A percentile compares a stretch with the other conserved stretches of the same genome.
Evolutionary conservation across 2,329 filamentous ascomycete genomes (phyloP).

Genomic region (Trichothecium roseum): DNA sequence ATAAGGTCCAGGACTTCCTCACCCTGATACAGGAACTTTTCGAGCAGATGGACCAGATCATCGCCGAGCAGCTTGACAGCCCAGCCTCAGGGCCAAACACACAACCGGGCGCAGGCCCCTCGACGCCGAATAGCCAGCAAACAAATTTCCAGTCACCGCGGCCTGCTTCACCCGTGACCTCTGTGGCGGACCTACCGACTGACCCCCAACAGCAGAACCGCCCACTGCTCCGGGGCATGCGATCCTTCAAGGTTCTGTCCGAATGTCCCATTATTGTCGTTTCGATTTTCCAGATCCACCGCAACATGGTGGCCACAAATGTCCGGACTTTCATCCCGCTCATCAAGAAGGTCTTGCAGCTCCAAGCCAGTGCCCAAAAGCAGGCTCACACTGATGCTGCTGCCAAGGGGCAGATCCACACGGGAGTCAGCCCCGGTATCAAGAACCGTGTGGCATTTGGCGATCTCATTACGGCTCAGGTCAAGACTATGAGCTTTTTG

Average conservation of each 20-base stretch:
- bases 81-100: constrained; percentile 35
- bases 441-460: constrained; percentile 91
- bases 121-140: constrained; percentile 54
- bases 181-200: constrained; percentile 68
- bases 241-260: constrained; percentile 96
- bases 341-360: constrained; percentile 79
- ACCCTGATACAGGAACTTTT: constrained; percentile 93
- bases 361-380: constrained; percentile 88
- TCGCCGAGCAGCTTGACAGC: constrained; percentile 89
- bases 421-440: constrained; percentile 85
- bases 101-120: constrained; percentile 45
- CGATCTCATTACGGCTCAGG: constrained; percentile 94
- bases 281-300: constrained; percentile 92
- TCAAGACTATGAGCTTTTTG: constrained; percentile 98
- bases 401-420: constrained; percentile 72
- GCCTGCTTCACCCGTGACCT: constrained; percentile 80
- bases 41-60: constrained; percentile 85
- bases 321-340: constrained; percentile 87
- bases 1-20: constrained; percentile 81
- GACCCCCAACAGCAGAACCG: constrained; percentile 75
- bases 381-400: constrained; percentile 82
- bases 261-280: constrained; percentile 99
- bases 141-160: constrained; percentile 78
- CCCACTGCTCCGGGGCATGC: constrained; percentile 83
- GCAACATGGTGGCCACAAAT: constrained; percentile 67